Base-by-base conservation (phyloP, 305 asterid genomes). In the Solanum hybrid region DNA sequence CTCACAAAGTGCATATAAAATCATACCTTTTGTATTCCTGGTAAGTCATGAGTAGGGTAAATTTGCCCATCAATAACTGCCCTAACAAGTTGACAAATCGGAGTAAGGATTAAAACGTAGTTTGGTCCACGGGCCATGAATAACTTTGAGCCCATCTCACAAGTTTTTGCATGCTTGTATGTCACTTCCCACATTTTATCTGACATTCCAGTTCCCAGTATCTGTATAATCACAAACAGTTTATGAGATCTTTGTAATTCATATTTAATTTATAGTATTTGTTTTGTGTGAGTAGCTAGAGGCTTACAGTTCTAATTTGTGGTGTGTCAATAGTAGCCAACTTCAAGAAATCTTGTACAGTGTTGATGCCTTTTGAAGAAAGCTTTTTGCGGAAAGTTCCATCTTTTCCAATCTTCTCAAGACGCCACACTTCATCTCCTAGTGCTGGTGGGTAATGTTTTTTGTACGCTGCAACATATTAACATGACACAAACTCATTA, bases 371-470 rank as follows among this genome's bases (percentile, higher is more conserved):
- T 1, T 90, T 78, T 4, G 84, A 80, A 15, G 94, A 72, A 2
- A 95, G 96, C 89, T 92, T 95, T 81, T 37, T 89, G 32, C 94
- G 96, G 87, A 94, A 95, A 76, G 92, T 91, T 88, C 98, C 98
- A 1, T 93, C 93, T 92, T 94, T 95, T 31, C 97, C 97, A 35
- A 95, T 95, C 91, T 95, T 95, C 92, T 94, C 98, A 32, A 95
- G 92, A 4, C 98, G 93, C 98, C 97, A 95, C 45, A 95, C 96
- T 7, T 95, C 95, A 82, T 95, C 98, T 2, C 89, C 87, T 73
- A 95, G 78, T 17, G 93, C 90, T 13, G 98, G 98, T 79, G 97
- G 97, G 71, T 95, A 92, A 89, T 95, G 96, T 80, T 95, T 95
- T 93, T 95, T 95, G 95, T 95, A 95, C 92, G 91, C 98, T 94